Percentiles rank a stretch among this genome's conserved stretches.
Evolutionary conservation across 768 basidiomycete species (phyloP).

Genomic region (Dacryopinax spathularia): DNA sequence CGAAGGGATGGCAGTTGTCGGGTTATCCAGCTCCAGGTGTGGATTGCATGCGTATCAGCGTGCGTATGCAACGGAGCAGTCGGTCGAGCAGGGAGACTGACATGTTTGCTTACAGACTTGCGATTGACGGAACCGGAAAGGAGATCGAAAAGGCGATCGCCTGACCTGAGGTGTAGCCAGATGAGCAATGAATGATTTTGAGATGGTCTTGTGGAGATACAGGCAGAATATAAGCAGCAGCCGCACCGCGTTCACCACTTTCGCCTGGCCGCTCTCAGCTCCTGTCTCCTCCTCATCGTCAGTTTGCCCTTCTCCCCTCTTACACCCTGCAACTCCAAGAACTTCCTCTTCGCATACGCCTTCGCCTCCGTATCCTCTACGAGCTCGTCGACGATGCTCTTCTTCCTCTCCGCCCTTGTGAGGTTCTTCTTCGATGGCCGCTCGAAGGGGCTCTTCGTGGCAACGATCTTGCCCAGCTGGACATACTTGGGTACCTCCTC

Average conservation of each 20-base stretch:
- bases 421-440: slow-evolving; percentile 57
- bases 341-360: slow-evolving; percentile 85
- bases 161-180: too few relatives aligned
- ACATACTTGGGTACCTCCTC: slow-evolving; percentile 75
- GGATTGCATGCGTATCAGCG: too few relatives aligned
- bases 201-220: too few relatives aligned
- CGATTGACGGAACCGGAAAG: too few relatives aligned
- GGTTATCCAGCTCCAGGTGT: too few relatives aligned
- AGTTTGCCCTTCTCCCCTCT: slow-evolving; percentile 56
- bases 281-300: slow-evolving; percentile 52
- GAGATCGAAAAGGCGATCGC: too few relatives aligned
- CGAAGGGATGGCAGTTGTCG: too few relatives aligned
- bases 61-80: too few relatives aligned
- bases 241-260: slow-evolving; percentile 47
- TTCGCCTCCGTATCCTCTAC: slow-evolving; percentile 77
- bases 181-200: too few relatives aligned
- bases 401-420: slow-evolving; percentile 51
- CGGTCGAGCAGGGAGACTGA: too few relatives aligned
- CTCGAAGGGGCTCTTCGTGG: slow-evolving; percentile 58
- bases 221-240: background rate
- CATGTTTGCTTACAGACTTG: too few relatives aligned
- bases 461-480: slow-evolving; percentile 67
- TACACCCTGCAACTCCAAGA: slow-evolving; percentile 56
- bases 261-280: slow-evolving; percentile 33
- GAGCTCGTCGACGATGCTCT: slow-evolving; percentile 76